Conservation (phyloP, 2,329 filamentous ascomycete genomes). For the Leptographium galeiforme region DNA sequence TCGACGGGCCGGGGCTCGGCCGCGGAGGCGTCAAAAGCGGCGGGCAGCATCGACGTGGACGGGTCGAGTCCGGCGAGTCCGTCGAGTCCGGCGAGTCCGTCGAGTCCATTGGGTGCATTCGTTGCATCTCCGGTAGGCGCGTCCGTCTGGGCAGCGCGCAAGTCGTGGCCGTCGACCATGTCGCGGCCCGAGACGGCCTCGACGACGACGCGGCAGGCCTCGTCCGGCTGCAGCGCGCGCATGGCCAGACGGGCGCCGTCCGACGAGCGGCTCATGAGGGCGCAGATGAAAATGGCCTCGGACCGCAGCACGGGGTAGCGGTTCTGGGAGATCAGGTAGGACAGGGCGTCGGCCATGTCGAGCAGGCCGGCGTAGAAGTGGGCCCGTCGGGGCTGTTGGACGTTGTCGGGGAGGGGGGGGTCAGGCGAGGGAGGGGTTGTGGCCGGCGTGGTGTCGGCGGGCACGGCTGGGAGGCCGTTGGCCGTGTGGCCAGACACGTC, state of each 20-base stretch:
- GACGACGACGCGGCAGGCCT: constrained; percentile 29
- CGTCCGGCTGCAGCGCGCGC: constrained; percentile 26
- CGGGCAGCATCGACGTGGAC: too few relatives aligned
- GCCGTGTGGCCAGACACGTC: too few relatives aligned
- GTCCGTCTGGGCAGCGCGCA: background rate
- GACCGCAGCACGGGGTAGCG: constrained; percentile 47
- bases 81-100: background rate
- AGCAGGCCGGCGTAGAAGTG: constrained; percentile 33
- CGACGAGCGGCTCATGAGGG: constrained; percentile 40
- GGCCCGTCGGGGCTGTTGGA: constrained; percentile 11
- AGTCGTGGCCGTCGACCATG: constrained; percentile 13
- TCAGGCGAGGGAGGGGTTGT: too few relatives aligned
- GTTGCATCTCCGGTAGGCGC: background rate
- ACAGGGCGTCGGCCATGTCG: constrained; percentile 27
- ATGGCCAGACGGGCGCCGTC: constrained; percentile 35
- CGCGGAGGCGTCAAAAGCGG: background rate
- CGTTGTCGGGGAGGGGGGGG: background rate
- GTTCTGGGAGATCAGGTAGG: constrained; percentile 39
- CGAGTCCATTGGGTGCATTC: too few relatives aligned
- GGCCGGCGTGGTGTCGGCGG: too few relatives aligned
- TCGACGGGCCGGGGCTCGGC: constrained; percentile 35
- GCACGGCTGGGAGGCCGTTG: too few relatives aligned
- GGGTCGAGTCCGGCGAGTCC: background rate
- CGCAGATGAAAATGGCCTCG: constrained; percentile 49
- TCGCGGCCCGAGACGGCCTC: constrained; percentile 35